Conservation (phyloP, 345 rosid genomes). For the Angophora floribunda region DNA sequence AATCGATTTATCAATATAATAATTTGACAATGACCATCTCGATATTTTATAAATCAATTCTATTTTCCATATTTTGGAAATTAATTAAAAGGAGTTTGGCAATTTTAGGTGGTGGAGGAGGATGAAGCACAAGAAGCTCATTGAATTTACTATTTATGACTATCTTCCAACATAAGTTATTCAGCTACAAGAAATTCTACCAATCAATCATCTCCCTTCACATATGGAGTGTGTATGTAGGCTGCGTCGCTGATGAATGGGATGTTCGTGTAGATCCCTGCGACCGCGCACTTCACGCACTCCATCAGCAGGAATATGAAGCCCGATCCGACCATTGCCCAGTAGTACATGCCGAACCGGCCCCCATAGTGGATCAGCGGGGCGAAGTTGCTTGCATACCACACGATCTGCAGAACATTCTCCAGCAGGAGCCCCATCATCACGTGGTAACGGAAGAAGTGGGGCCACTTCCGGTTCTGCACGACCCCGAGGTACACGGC, state of each 20-base stretch:
- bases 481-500: conserved; percentile 40
- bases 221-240: conserved; percentile 48
- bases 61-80: background rate
- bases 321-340: conserved; percentile 52
- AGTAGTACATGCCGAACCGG: conserved; percentile 45
- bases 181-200: background rate
- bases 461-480: conserved; percentile 62
- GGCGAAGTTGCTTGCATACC: conserved; percentile 59
- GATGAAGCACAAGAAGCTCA: background rate
- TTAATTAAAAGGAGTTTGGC: background rate
- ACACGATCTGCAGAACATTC: conserved; percentile 48
- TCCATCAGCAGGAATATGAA: conserved; percentile 41
- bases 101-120: background rate
- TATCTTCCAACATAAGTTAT: background rate
- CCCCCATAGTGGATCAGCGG: conserved; percentile 69
- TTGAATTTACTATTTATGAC: background rate
- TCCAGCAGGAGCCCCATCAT: conserved; percentile 86
- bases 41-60: background rate
- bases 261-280: conserved; percentile 47
- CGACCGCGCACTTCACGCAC: conserved; percentile 53
- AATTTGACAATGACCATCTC: background rate
- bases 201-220: conserved; percentile 22
- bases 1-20: background rate
- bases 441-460: conserved; percentile 71
- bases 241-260: conserved; percentile 68